Evolutionary conservation across 345 rosid species (phyloP).

Genomic region (Linum usitatissimum): DNA sequence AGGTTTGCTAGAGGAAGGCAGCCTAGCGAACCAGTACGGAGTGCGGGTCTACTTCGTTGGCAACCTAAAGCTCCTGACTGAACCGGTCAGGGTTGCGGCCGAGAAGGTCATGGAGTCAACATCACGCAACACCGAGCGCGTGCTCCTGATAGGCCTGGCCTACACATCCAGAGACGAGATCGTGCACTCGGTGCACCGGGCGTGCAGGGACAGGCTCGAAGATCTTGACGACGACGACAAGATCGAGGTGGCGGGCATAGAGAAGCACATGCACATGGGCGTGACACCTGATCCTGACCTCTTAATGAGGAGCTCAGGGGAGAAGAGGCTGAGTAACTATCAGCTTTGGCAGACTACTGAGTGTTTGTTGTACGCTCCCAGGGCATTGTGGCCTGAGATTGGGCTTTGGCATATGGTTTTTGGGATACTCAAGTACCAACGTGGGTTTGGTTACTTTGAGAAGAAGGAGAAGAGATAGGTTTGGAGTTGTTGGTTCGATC

Average conservation of each 20-base stretch:
- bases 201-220: constrained; percentile 34
- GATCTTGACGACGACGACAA: background rate
- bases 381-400: constrained; percentile 73
- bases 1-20: constrained; percentile 33
- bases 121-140: constrained; percentile 23
- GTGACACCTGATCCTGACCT: constrained; percentile 57
- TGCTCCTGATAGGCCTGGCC: constrained; percentile 48
- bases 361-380: constrained; percentile 47
- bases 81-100: constrained; percentile 35
- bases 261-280: constrained; percentile 41
- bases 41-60: constrained; percentile 39
- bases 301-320: constrained; percentile 56
- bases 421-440: constrained; percentile 58
- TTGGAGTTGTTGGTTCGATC: too few species aligned
- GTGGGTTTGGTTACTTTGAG: constrained; percentile 44
- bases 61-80: constrained; percentile 37
- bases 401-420: constrained; percentile 55
- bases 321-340: constrained; percentile 54
- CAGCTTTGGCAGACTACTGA: constrained; percentile 51
- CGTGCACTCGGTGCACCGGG: constrained; percentile 49
- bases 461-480: constrained; percentile 41
- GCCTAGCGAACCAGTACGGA: constrained; percentile 44
- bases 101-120: constrained; percentile 55
- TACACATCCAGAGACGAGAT: constrained; percentile 61
- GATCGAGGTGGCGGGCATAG: constrained; percentile 23